These are phyloP conservation scores for Mollisia scopiformis DNA, from an alignment of 2,329 filamentous ascomycete species.

Conservation along the genomic window DNA sequence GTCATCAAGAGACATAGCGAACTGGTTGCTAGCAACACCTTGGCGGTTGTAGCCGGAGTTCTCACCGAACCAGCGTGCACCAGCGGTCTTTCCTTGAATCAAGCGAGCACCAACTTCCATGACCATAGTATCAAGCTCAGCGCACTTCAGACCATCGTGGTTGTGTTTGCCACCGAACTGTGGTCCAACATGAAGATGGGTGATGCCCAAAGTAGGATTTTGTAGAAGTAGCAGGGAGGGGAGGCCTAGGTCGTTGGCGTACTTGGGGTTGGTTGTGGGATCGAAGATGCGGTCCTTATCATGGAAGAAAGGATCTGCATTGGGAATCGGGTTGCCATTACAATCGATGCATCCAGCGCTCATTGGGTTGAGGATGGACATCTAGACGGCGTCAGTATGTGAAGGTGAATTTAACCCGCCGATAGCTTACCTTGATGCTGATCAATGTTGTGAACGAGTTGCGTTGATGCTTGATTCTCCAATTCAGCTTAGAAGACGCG, in stretches of 20 bases:
- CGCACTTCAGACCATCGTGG: background rate
- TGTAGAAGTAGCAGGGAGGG: background rate
- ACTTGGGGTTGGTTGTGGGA: background rate
- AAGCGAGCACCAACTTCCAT: background rate
- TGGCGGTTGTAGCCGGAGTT: background rate
- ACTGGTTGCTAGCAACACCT: background rate
- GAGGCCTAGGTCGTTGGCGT: conserved; percentile 1
- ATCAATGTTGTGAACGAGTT: background rate
- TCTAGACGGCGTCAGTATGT: background rate
- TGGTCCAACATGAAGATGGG: background rate
- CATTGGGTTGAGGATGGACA: background rate
- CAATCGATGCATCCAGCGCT: background rate
- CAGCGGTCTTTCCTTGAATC: background rate
- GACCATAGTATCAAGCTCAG: background rate
- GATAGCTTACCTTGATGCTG: background rate
- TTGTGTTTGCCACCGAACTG: background rate
- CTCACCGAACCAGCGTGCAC: background rate
- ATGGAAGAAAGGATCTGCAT: background rate
- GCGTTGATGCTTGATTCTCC: too few relatives aligned
- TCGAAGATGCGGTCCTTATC: background rate
- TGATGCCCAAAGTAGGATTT: background rate
- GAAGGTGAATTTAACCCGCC: background rate
- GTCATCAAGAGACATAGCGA: background rate
- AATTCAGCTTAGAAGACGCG: too few relatives aligned
- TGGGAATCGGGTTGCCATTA: background rate